Conservation (phyloP, 768 basidiomycete genomes). For the Boletus coccyginus region DNA sequence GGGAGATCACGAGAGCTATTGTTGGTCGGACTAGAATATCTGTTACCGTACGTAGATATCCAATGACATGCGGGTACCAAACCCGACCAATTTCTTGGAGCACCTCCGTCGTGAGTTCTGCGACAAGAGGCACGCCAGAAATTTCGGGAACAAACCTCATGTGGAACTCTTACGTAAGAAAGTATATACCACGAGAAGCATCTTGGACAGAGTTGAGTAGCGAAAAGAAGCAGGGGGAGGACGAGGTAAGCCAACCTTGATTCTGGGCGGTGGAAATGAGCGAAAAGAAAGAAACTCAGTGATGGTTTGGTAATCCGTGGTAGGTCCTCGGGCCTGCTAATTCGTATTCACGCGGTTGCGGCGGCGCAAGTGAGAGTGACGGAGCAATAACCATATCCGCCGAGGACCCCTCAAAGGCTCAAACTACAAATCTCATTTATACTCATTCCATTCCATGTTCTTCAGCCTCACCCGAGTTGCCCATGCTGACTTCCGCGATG, state of each 20-base stretch:
- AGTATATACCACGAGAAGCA: conserved; percentile 1
- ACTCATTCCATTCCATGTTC: conserved; percentile 6
- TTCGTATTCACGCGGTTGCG: conserved; percentile 28
- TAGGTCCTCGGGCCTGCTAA: conserved; percentile 24
- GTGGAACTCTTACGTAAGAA: conserved; percentile 14
- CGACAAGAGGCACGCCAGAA: conserved; percentile 1
- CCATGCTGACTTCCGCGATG: conserved; percentile 17
- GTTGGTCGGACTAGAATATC: background rate
- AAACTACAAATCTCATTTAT: conserved; percentile 24
- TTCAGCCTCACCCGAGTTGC: background rate
- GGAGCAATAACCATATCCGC: conserved; percentile 35
- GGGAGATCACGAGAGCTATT: background rate
- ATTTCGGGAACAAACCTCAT: conserved; percentile 11
- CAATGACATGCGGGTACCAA: conserved; percentile 13
- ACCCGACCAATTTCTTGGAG: conserved; percentile 11
- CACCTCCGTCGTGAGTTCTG: conserved; percentile 4
- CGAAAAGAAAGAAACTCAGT: background rate
- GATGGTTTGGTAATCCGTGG: background rate
- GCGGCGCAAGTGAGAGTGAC: conserved; percentile 21
- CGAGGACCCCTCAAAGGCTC: conserved; percentile 16
- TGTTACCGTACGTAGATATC: background rate
- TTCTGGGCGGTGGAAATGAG: background rate
- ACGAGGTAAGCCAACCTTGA: background rate
- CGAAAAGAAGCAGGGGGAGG: conserved; percentile 6
- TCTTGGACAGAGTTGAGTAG: background rate